Evolutionary conservation across 1,284 basidiomycete genomes (phyloP).

Genomic region (Sphagnurus paluster): DNA sequence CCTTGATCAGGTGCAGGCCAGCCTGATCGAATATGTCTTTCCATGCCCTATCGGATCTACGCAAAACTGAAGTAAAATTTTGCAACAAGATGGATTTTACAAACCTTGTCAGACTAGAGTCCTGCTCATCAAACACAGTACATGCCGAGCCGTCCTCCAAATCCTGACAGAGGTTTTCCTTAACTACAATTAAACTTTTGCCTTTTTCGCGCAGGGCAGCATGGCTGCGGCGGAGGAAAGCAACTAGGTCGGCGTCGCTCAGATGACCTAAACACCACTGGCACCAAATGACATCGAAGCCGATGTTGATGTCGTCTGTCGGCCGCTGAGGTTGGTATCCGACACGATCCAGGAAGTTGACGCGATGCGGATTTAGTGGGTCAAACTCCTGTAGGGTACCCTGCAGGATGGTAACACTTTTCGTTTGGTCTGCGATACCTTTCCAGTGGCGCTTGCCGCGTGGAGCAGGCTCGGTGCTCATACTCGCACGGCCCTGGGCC

Average conservation of each 20-base stretch:
- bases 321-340: slow-evolving; percentile 48
- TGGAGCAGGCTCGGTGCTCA: slow-evolving; percentile 17
- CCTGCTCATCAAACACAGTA: slow-evolving; percentile 79
- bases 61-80: slow-evolving; percentile 2
- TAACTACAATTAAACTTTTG: slow-evolving; percentile 75
- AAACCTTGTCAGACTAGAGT: slow-evolving; percentile 87
- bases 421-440: slow-evolving; percentile 61
- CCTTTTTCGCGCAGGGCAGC: slow-evolving; percentile 52
- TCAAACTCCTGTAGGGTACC: slow-evolving; percentile 80
- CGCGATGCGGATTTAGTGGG: slow-evolving; percentile 42
- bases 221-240: slow-evolving; percentile 69
- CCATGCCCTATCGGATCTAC: slow-evolving; percentile 84
- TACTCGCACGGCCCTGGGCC: slow-evolving; percentile 44
- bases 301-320: slow-evolving; percentile 44
- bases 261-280: slow-evolving; percentile 96
- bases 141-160: slow-evolving; percentile 49
- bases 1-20: slow-evolving; percentile 64
- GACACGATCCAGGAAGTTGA: slow-evolving; percentile 53
- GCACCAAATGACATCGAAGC: slow-evolving; percentile 87
- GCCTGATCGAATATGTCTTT: slow-evolving; percentile 71
- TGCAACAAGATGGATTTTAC: neutral
- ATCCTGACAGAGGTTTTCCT: slow-evolving; percentile 87
- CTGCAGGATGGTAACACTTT: slow-evolving; percentile 81
- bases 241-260: slow-evolving; percentile 72
- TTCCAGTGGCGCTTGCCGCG: slow-evolving; percentile 50